Percentiles rank a stretch among this genome's conserved stretches.
Conservation (phyloP, 1,284 basidiomycete genomes). For the Trametes versicolor region DNA sequence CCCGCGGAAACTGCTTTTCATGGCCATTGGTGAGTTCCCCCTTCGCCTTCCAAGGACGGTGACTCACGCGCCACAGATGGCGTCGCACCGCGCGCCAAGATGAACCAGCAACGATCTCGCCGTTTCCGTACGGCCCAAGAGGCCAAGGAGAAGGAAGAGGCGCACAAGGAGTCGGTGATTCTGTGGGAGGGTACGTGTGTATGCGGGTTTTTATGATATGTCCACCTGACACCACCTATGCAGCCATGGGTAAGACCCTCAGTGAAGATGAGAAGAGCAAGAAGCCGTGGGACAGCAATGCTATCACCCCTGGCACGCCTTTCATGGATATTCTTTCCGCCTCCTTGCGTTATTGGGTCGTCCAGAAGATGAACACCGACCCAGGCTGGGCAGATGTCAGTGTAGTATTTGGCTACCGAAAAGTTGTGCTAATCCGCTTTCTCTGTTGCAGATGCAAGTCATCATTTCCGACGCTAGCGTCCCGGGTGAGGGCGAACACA, state of each 20-base stretch:
- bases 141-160: constrained; percentile 93
- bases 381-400: constrained; percentile 93
- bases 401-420: constrained; percentile 22
- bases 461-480: constrained; percentile 98
- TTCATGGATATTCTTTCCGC: constrained; percentile 96
- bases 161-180: constrained; percentile 81
- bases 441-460: constrained; percentile 78
- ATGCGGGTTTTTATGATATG: background rate
- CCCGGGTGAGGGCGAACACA: constrained; percentile 99
- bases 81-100: constrained; percentile 97
- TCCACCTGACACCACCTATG: constrained; percentile 7
- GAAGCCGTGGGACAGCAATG: constrained; percentile 97
- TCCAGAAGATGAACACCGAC: constrained; percentile 94
- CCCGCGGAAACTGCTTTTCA: constrained; percentile 94
- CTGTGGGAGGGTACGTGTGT: constrained; percentile 81
- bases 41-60: background rate
- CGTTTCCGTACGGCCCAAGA: constrained; percentile 96
- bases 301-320: constrained; percentile 98
- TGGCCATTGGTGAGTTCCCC: constrained; percentile 87
- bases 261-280: constrained; percentile 88
- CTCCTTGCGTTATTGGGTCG: constrained; percentile 96
- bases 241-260: constrained; percentile 91
- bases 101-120: constrained; percentile 98
- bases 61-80: constrained; percentile 69
- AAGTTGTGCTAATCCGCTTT: constrained; percentile 21